These are phyloP conservation scores for Yamadazyma akitaensis DNA, from an alignment of 805 yeast genomes.

Conservation along the genomic window DNA sequence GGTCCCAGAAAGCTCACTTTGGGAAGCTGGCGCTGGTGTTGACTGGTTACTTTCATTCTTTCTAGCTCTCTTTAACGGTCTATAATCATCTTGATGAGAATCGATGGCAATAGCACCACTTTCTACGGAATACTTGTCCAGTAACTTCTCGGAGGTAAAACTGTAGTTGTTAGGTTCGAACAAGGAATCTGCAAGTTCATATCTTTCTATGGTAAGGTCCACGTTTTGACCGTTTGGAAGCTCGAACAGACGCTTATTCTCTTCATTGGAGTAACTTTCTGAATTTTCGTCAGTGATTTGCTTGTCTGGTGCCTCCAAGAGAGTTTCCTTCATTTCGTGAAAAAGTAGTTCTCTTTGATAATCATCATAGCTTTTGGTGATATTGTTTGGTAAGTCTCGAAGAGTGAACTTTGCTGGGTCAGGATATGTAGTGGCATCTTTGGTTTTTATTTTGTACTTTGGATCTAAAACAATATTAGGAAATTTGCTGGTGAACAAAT, in stretches of 20 bases:
- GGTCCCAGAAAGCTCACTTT: constrained; percentile 12
- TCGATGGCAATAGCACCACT: constrained; percentile 53
- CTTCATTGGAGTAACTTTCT: constrained; percentile 17
- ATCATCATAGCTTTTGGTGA: constrained; percentile 50
- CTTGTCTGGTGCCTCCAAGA: constrained; percentile 53
- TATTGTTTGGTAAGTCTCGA: constrained; percentile 23
- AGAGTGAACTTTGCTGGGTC: constrained; percentile 21
- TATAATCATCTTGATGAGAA: constrained; percentile 57
- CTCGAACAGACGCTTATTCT: constrained; percentile 54
- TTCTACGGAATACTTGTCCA: constrained; percentile 32
- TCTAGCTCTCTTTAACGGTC: constrained; percentile 64
- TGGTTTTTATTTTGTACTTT: constrained; percentile 49
- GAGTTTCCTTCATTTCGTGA: constrained; percentile 74
- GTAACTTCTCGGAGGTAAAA: constrained; percentile 20
- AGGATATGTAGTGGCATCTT: constrained; percentile 34
- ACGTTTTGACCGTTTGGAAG: constrained; percentile 72
- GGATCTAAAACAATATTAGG: constrained; percentile 13
- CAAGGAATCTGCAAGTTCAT: constrained; percentile 64
- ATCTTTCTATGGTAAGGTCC: constrained; percentile 59
- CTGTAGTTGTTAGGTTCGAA: constrained; percentile 57
- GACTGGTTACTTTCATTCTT: constrained; percentile 36
- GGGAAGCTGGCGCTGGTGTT: constrained; percentile 24
- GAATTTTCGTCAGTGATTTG: constrained; percentile 19
- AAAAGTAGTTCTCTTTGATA: constrained; percentile 54
- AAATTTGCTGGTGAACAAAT: constrained; percentile 33